These are phyloP conservation scores for Yamadazyma oceani DNA, from an alignment of 1,139 yeast species.

Conservation along the genomic window DNA sequence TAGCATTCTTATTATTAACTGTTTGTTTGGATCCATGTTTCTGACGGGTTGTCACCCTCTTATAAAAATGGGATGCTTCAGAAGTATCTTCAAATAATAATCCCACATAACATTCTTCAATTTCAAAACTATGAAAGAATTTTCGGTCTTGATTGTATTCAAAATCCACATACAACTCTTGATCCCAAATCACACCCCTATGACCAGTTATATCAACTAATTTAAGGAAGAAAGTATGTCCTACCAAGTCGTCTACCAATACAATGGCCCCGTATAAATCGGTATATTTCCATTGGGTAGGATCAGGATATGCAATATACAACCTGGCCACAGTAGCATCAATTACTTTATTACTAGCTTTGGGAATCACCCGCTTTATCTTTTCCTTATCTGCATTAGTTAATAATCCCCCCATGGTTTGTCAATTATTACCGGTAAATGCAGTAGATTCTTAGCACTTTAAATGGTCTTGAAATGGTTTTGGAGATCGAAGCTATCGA, in stretches of 20 bases:
- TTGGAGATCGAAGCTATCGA: background rate
- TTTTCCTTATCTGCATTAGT: constrained; percentile 78
- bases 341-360: constrained; percentile 79
- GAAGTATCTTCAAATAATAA: constrained; percentile 82
- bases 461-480: background rate
- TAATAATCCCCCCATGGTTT: constrained; percentile 53
- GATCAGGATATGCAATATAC: constrained; percentile 87
- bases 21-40: constrained; percentile 89
- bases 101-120: constrained; percentile 90
- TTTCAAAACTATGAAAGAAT: constrained; percentile 91
- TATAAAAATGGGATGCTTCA: constrained; percentile 84
- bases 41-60: constrained; percentile 70
- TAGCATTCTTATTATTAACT: constrained; percentile 79
- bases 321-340: constrained; percentile 90
- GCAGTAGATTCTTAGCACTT: no score
- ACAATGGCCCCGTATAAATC: constrained; percentile 87
- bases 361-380: constrained; percentile 85
- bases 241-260: constrained; percentile 88
- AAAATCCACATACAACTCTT: constrained; percentile 85
- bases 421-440: constrained; percentile 1
- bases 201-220: constrained; percentile 80
- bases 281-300: constrained; percentile 79
- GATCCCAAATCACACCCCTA: constrained; percentile 95
- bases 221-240: constrained; percentile 89
- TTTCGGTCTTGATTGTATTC: constrained; percentile 91